phyloP scores from a whole-genome alignment of 495 filamentous ascomycete species.

The Acidomyces sp. region DNA sequence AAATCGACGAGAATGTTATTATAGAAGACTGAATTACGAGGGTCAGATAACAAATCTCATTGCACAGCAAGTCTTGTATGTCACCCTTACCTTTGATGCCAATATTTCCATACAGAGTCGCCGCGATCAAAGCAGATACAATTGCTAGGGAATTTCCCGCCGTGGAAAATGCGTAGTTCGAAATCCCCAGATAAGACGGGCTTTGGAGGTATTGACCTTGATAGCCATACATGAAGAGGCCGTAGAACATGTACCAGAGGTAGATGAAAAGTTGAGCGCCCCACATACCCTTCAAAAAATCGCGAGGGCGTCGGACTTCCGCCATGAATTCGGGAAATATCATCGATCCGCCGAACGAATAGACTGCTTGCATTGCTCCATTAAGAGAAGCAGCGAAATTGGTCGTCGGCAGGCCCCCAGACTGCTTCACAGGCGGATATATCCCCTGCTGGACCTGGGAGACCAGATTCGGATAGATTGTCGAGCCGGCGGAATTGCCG shows the following conservation, averaged over 20 bases:
- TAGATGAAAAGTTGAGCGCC: constrained; percentile 20
- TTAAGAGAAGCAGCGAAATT: constrained; percentile 36
- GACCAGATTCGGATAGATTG: constrained; percentile 17
- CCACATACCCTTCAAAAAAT: constrained; percentile 19
- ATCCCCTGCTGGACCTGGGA: constrained; percentile 16
- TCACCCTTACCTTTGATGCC: no score
- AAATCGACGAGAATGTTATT: constrained; percentile 16
- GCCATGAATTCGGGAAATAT: constrained; percentile 21
- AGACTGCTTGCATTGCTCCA: constrained; percentile 46
- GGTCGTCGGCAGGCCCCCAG: constrained; percentile 24
- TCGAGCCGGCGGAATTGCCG: constrained; percentile 31
- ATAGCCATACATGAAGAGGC: constrained; percentile 12
- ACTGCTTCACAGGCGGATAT: constrained; percentile 28
- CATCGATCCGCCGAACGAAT: constrained; percentile 37
- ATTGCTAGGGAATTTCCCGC: constrained; percentile 16
- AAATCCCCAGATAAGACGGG: constrained; percentile 15
- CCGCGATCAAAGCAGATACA: constrained; percentile 18
- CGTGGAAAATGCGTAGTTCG: constrained; percentile 8
- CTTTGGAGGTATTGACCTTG: constrained; percentile 17
- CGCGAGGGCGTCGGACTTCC: constrained; percentile 18
- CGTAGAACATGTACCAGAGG: constrained; percentile 16
- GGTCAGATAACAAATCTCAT: no score
- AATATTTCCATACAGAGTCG: constrained; percentile 16
- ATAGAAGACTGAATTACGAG: no score
- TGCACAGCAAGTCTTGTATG: no score